These are phyloP conservation scores for Pseudomonodictys pantanalensis DNA, from an alignment of 495 filamentous ascomycete genomes.

Conservation along the genomic window DNA sequence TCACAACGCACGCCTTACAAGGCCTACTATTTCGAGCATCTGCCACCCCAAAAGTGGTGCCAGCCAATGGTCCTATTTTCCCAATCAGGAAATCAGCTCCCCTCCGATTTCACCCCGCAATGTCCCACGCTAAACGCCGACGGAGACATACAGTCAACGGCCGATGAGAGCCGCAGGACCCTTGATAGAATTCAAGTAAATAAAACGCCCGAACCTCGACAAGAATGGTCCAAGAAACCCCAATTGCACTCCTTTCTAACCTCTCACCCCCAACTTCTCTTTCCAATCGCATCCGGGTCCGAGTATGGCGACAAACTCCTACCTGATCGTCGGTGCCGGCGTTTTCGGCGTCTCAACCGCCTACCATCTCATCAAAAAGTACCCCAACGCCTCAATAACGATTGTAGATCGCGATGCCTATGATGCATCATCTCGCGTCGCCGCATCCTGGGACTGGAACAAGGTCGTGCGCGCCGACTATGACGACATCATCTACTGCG, in stretches of 20 bases:
- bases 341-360: slow-evolving; percentile 65
- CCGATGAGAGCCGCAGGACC: background rate
- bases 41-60: too few relatives aligned
- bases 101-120: background rate
- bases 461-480: slow-evolving; percentile 67
- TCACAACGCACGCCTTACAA: too few relatives aligned
- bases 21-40: too few relatives aligned
- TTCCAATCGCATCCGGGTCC: background rate
- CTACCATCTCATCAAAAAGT: slow-evolving; percentile 51
- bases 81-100: background rate
- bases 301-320: slow-evolving; percentile 36
- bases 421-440: slow-evolving; percentile 39
- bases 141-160: background rate
- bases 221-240: background rate
- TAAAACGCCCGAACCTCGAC: background rate
- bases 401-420: slow-evolving; percentile 55
- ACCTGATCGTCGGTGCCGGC: slow-evolving; percentile 60
- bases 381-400: slow-evolving; percentile 49
- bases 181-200: background rate
- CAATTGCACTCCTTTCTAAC: background rate
- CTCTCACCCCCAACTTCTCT: background rate
- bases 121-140: background rate
- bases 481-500: slow-evolving; percentile 52
- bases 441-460: slow-evolving; percentile 66
- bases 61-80: too few relatives aligned